Evolutionary conservation across 805 yeast genomes (phyloP), one percentile per base, ranked within the genome.

Genomic region (Saccharomycopsis babjevae): DNA sequence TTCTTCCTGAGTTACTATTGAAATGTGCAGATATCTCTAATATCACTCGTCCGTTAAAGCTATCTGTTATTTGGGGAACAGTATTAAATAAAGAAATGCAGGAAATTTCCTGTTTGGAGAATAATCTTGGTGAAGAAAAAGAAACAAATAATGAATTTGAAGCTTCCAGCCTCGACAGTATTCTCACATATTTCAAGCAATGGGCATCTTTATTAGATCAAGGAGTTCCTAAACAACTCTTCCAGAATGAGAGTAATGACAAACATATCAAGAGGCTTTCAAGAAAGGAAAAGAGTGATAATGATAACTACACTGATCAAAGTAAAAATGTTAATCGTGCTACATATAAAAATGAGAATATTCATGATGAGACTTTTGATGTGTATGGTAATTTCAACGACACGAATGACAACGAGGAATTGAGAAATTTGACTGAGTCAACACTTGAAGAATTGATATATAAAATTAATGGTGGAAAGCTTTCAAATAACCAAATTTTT

Each of bases 21-120:
- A 94, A 94, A 75, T 90, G 96, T 72, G 97, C 98, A 2, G 99
- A 94, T 74, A 90, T 94, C 55, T 89, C 97, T 32, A 94, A 94
- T 71, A 97, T 92, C 25, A 83, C 96, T 10, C 77, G 98, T 63
- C 90, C 92, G 4, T 74, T 89, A 61, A 74, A 80, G 42, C 82
- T 89, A 1, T 85, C 93, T 25, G 81, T 89, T 1, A 85, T 86
- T 73, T 92, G 97, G 97, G 97, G 96, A 4, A 74, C 82, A 64
- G 82, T 85, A n/a, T 77, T 92, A 50, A 79, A 86, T 1, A 75
- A 88, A 64, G 97, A 92, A 72, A 89, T 91, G 67, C 79, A 77
- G 54, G 92, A 88, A 69, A 83, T 89, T 62, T 74, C 78, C 5
- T 71, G 69, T 40, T 74, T 91, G 39, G 86, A 85, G 61, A 69